Base-by-base conservation (phyloP, 2,329 filamentous ascomycete species). In the Sarocladiaceae sp. region DNA sequence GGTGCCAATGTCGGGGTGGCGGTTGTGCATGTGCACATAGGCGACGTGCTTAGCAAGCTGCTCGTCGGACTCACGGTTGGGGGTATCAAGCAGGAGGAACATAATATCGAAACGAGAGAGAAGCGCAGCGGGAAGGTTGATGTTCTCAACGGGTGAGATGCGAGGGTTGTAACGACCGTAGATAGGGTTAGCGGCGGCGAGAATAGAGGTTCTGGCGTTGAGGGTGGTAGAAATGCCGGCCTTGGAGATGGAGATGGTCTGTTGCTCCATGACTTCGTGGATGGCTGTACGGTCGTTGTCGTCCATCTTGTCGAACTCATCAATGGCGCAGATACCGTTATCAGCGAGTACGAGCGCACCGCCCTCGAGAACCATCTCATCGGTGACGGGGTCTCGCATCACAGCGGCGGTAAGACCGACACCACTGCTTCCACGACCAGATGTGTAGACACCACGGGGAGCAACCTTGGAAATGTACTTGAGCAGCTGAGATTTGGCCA, bases 391-490 rank as follows among this genome's bases (percentile, higher is more conserved):
- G 60, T 92, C 88, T 51, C 88, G 84, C 86, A 91, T 92, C 35
- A 92, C 88, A 13, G 88, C 88, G 12, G 88, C 88, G 1, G 88
- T 92, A 47, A 92, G 77, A 83, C 88, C 88, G 51, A 92, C 88
- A 64, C 88, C 88, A 67, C 85, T 89, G 73, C 85, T 89, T 67
- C 88, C 88, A 60, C 88, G 86, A 56, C 88, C 88, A 3, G 87
- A 89, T 4, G 88, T 92, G 71, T 92, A 92, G 12, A 92, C 86
- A 61, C 91, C 92, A 57, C 94, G 89, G 56, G 94, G 94, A 1
- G 94, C 93, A 26, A 99, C 94, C 74, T 99, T 97, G 58, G 91
- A 90, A 66, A 99, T 97, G 69, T 99, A 99, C 73, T 97, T 97
- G 59, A 99, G 80, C 59, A 99, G 76, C 75, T 99, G 94, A 33